Base-by-base conservation (phyloP, 2,329 filamentous ascomycete species). In the Microascus cirrosus region DNA sequence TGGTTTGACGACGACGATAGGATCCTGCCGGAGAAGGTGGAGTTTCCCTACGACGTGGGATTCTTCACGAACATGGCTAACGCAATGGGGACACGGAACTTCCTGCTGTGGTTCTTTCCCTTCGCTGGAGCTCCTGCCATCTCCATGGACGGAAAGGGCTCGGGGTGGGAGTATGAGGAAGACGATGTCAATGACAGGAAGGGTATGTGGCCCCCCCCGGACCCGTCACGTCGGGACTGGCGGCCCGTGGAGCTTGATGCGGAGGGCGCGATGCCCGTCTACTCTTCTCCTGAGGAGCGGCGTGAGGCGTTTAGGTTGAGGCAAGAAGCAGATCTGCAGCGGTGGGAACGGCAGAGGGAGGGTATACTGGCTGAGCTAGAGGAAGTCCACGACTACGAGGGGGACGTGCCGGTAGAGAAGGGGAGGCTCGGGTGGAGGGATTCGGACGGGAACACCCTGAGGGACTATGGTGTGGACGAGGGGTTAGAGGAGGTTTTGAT, bases 11-110 rank as follows among this genome's bases (percentile, higher is more conserved):
- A 70, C 36, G 71, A 70, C 8, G 68, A 71, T 32, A 66, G 59
- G 2, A 63, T 61, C 45, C 57, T 73, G 67, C 78, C 88, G 51
- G 75, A 80, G 59, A 80, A 77, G 57, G 81, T 92, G 64, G 87
- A 93, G 69, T 94, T 90, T 64, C 90, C 89, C 0, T 94, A 91
- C 70, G 89, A 95, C 65, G 72, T 93, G 52, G 88, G 87, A 55
- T 75, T 94, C 64, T 90, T 83, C 73, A 68, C 73, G 39, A 95
- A 95, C 68, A 77, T 93, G 67, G 77, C 79, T 18, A 85, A 89
- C 66, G 86, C 84, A 18, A 92, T 94, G 86, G 87, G 88, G 3
- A 85, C 82, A 0, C 62, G 67, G 8, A 90, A 89, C 66, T 64
- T 81, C 0, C 62, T 90, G 0, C 67, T 78, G 7, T 94, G 89